Base-by-base conservation (phyloP, 1,139 yeast species). In the Debaryomyces udenii region DNA sequence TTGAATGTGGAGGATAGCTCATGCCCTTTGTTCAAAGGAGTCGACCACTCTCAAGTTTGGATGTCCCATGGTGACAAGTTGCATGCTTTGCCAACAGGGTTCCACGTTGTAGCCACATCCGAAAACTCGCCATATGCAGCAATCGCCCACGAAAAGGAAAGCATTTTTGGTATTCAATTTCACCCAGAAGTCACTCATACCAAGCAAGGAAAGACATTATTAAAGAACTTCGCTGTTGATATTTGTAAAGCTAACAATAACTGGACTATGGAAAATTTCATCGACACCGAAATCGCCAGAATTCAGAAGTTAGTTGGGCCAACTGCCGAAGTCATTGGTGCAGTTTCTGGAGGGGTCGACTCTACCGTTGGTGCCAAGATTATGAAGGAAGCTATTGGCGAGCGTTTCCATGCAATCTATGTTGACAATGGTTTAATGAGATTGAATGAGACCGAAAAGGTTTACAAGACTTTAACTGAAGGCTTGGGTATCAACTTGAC, bases 111-210 rank as follows among this genome's bases (percentile, higher is more conserved):
- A 47, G 99, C 98, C 38, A 83, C 90, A 38, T 86, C 97, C 38
- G 87, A 78, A 53, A 93, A 93, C 79, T 91, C 98, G 35, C 99
- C 99, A 40, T 94, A 64, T 71, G 96, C 97, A 56, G 98, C 96
- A 61, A 85, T 93, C 64, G 81, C 91, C 45, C 84, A 90, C 68
- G 82, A 78, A 62, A 61, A 74, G 42, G 82, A 86, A 57, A 68
- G 71, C 47, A 90, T 93, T 59, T 93, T 76, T 68, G 99, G 99
- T 65, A 87, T 93, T 57, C 99, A 93, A 74, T 93, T 93, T 83
- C 99, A 93, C 71, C 99, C 99, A 37, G 99, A 93, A 75, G 99
- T 93, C 47, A 90, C 98, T 35, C 99, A 93, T 69, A 89, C 98
- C 45, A 78, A 80, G 53, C 86, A 88, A 69, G 99, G 99, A 66